Conservation (phyloP, 1,284 basidiomycete species). For the Trametes polyzona region DNA sequence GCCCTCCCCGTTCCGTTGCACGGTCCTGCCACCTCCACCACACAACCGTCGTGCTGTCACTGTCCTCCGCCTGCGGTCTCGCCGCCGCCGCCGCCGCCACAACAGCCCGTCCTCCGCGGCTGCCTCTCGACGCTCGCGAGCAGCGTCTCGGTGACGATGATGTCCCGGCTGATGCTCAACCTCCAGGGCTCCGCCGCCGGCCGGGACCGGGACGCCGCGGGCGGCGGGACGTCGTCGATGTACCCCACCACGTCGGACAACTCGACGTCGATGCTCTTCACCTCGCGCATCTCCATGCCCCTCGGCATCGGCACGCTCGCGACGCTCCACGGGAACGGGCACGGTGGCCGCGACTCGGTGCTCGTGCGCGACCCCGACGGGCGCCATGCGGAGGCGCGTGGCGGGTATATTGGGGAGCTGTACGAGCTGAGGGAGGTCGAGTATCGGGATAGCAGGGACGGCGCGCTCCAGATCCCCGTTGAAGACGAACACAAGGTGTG, state of each 20-base stretch:
- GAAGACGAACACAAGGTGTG: background rate
- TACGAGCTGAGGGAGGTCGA: conserved; percentile 19
- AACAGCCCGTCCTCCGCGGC: conserved; percentile 36
- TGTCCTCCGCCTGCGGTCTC: too few relatives aligned
- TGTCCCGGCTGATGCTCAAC: conserved; percentile 45
- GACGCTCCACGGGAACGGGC: background rate
- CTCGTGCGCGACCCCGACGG: conserved; percentile 16
- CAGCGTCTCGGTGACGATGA: conserved; percentile 41
- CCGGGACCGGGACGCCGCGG: conserved; percentile 3
- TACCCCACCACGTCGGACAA: conserved; percentile 23
- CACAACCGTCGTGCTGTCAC: too few relatives aligned
- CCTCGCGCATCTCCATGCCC: conserved; percentile 31
- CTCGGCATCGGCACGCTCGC: too few relatives aligned
- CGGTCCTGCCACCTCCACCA: too few relatives aligned
- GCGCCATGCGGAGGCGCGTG: background rate
- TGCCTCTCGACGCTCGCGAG: conserved; percentile 35
- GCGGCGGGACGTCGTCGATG: conserved; percentile 19
- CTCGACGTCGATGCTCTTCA: conserved; percentile 33
- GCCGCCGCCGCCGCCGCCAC: too few relatives aligned
- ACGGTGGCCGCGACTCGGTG: conserved; percentile 15
- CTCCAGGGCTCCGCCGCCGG: conserved; percentile 30
- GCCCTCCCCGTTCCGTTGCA: too few relatives aligned
- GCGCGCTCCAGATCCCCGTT: background rate
- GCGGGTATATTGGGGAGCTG: conserved; percentile 21
- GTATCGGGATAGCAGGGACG: background rate